phyloP scores from a whole-genome alignment of 1,139 yeast genomes.

The Debaryomycetaceae sp. region DNA sequence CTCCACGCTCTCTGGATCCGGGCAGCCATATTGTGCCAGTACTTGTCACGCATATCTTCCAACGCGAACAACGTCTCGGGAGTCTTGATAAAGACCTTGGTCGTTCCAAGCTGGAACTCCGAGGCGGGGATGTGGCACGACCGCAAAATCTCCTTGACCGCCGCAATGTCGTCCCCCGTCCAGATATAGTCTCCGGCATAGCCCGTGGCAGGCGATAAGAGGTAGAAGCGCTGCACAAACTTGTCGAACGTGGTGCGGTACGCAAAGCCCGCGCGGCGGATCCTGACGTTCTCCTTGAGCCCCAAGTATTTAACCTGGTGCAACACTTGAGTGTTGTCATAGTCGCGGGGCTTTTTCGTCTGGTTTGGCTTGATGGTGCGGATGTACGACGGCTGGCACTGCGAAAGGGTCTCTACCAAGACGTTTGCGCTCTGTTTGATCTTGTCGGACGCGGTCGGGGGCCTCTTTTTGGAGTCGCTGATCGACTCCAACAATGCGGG shows the following conservation, averaged over 20 bases:
- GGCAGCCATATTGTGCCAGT: slow-evolving; percentile 98
- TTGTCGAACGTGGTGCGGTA: slow-evolving; percentile 95
- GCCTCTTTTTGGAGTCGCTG: slow-evolving; percentile 67
- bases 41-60: slow-evolving; percentile 93
- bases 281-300: slow-evolving; percentile 91
- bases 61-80: slow-evolving; percentile 95
- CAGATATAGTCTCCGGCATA: slow-evolving; percentile 98
- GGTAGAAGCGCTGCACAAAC: slow-evolving; percentile 91
- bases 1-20: slow-evolving; percentile 97
- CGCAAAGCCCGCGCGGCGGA: slow-evolving; percentile 98
- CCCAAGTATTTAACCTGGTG: slow-evolving; percentile 97
- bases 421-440: slow-evolving; percentile 88
- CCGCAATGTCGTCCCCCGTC: slow-evolving; percentile 79
- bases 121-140: slow-evolving; percentile 71
- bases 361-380: slow-evolving; percentile 98
- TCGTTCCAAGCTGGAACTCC: slow-evolving; percentile 87
- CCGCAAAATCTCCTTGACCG: slow-evolving; percentile 65
- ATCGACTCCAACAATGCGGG: slow-evolving; percentile 46
- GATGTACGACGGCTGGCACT: slow-evolving; percentile 88
- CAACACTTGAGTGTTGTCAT: slow-evolving; percentile 78
- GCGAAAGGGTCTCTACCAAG: slow-evolving; percentile 78
- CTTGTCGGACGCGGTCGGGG: slow-evolving; percentile 97
- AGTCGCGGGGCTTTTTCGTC: slow-evolving; percentile 82
- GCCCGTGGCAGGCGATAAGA: slow-evolving; percentile 80
- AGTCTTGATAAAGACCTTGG: slow-evolving; percentile 92